Base-by-base conservation (phyloP, 129 eudicot species). In the Artemisia argyi region DNA sequence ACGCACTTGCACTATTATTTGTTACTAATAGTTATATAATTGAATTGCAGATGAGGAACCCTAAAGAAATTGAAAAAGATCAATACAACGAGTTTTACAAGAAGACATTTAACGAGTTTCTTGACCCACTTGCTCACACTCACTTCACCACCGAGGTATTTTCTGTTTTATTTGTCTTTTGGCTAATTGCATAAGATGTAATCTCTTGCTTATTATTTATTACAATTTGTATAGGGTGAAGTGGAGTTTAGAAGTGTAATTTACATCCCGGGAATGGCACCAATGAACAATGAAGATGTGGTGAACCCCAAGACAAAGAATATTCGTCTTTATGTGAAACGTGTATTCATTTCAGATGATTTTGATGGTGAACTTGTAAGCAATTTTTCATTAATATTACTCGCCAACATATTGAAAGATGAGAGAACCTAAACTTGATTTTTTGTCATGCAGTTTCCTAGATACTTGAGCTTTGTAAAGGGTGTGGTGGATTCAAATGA, bases 341-440 rank as follows among this genome's bases (percentile, higher is more conserved):
- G 97, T 52, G 99, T 94, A 2, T 94, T 94, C 70, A 94, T 90
- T 79, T 94, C 99, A 61, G 99, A 94, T 78, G 99, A 94, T 86
- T 94, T 94, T 90, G 99, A 94, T 76, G 99, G 99, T 59, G 99
- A 94, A 84, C 73, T 94, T 89, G 99, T 94, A 69, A 82, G 86
- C 74, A 3, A 46, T 46, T 71, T 54, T 10, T 61, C 8, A 15
- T 53, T 35, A 16, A 26, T 9, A 50, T 16, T 32, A 39, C 64
- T 22, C 0, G 5, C 3, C 3, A 6, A 24, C n/a, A 35, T 48
- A n/a, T n/a, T 24, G 14, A 17, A 17, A 19, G 22, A 2, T 20
- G 19, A 68, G 48, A 18, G 68, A 19, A 0, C 9, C 46, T 74
- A 72, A 63, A 56, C 64, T 2, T 47, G 19, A 39, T 66, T 54